Base-by-base conservation (phyloP, 306 rosid species). In the Cyclanthera cordifolia region DNA sequence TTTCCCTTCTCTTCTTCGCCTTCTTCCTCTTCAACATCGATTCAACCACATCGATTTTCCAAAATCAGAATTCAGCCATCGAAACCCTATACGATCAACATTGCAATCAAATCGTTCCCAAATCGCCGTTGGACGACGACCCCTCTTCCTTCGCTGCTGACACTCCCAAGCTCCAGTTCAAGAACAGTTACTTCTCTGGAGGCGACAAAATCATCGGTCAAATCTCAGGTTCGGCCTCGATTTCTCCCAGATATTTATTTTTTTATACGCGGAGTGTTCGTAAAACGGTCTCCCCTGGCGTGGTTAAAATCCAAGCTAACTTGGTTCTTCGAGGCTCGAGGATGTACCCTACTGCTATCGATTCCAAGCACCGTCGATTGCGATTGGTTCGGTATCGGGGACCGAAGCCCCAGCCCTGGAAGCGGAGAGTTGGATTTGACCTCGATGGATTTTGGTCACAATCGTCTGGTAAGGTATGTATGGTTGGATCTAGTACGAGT, bases 391-490 rank as follows among this genome's bases (percentile, higher is more conserved):
- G 78, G 49, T 77, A 63, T 54, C 81, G 83, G 12, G 87, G 78
- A 0, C 83, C 76, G 10, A 78, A 79, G 43, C 32, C 71, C 53
- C 52, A 76, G 23, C 25, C 52, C 28, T 30, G 73, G 67, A 48
- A 11, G 21, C 53, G 60, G 16, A 27, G 76, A 67, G 53, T 75
- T 54, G 76, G 64, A 16, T 76, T 86, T 72, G 1, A 43, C 71
- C 82, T 89, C 4, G 23, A 24, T 6, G 95, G 96, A 23, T 92
- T 57, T 41, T 87, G 95, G 83, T 84, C 89, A 0, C 82, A 83
- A 69, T 63, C 82, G 46, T 80, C 88, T 20, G 88, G 91, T 73
- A 87, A 81, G 80, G 78, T 87, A 25, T 92, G 96, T 67, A 87
- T 92, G 98, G 50, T 89, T 34, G 95, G 96, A 73, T 73, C 59